Conservation (phyloP, 2,329 filamentous ascomycete genomes). For the Ophiosphaerella korrae region DNA sequence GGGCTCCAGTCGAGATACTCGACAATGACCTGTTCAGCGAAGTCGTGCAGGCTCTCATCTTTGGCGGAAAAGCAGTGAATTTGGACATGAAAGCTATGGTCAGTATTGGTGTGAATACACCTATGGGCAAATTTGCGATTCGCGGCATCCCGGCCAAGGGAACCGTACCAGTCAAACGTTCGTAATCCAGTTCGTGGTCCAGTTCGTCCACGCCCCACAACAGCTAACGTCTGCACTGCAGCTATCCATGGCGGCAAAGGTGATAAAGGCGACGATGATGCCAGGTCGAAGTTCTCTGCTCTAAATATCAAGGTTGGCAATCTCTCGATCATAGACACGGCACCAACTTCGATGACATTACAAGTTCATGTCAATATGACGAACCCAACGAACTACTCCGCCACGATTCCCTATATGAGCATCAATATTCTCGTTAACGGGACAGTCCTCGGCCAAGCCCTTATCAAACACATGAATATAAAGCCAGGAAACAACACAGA, state of each 20-base stretch:
- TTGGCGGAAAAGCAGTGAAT: conserved; percentile 70
- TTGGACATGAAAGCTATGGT: conserved; percentile 79
- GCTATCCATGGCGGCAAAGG: conserved; percentile 52
- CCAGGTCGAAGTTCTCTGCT: conserved; percentile 54
- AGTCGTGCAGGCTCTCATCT: conserved; percentile 79
- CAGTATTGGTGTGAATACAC: conserved; percentile 80
- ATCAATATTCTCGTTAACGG: conserved; percentile 76
- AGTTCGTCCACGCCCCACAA: conserved; percentile 19
- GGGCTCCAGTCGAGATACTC: conserved; percentile 83
- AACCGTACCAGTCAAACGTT: conserved; percentile 90
- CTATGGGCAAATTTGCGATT: conserved; percentile 78
- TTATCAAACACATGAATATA: conserved; percentile 67
- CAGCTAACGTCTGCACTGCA: conserved; percentile 42
- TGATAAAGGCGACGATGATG: conserved; percentile 49
- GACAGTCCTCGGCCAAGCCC: conserved; percentile 76
- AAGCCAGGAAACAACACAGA: conserved; percentile 73
- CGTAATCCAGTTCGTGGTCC: conserved; percentile 64
- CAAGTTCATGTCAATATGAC: conserved; percentile 79
- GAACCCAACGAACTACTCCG: conserved; percentile 88
- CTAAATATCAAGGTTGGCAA: conserved; percentile 70
- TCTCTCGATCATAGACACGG: conserved; percentile 74
- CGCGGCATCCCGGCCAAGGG: conserved; percentile 84
- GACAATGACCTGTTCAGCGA: conserved; percentile 79
- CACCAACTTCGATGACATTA: conserved; percentile 71
- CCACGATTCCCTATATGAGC: conserved; percentile 78